Evolutionary conservation across 371 early-diverging fungal species (phyloP).

Genomic region (Apophysomyces elegans): DNA sequence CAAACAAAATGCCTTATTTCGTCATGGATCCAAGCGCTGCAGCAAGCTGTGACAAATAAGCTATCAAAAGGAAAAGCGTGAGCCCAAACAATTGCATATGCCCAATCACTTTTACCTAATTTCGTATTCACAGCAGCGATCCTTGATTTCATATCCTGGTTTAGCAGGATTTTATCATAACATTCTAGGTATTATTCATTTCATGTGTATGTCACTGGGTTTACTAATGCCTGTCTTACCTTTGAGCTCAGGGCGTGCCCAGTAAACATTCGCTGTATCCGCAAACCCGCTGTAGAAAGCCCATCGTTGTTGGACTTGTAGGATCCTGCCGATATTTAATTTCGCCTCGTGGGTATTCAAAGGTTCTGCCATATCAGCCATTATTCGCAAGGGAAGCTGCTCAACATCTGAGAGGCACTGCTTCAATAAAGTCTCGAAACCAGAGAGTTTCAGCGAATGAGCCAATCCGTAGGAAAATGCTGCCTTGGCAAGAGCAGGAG

Average conservation of each 20-base stretch:
- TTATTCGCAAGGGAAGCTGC: conserved; percentile 9
- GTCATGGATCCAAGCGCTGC: not conserved
- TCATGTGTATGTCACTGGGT: not conserved
- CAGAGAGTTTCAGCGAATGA: conserved; percentile 29
- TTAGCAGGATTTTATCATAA: not conserved
- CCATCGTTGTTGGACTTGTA: conserved; percentile 18
- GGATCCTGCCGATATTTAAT: conserved; percentile 13
- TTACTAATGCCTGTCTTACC: conserved; percentile 13
- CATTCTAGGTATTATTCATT: conserved; percentile 13
- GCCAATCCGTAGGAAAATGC: conserved; percentile 42
- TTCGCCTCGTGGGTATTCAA: conserved; percentile 9
- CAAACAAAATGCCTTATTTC: too few relatives aligned
- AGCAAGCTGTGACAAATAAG: not conserved
- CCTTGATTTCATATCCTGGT: conserved; percentile 2
- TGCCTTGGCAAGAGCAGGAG: conserved; percentile 29
- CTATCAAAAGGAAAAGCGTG: not conserved
- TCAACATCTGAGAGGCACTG: conserved; percentile 7
- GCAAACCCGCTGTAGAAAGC: conserved; percentile 27
- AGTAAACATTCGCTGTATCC: conserved; percentile 32
- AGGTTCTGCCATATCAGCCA: not conserved
- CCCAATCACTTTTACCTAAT: not conserved
- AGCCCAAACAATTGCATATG: not conserved
- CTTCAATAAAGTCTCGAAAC: conserved; percentile 19
- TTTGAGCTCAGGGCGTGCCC: conserved; percentile 35
- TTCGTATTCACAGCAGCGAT: conserved; percentile 1